Evolutionary conservation across 345 rosid genomes (phyloP), one percentile per base, ranked within the genome.

Genomic region (Iberis pinnata): DNA sequence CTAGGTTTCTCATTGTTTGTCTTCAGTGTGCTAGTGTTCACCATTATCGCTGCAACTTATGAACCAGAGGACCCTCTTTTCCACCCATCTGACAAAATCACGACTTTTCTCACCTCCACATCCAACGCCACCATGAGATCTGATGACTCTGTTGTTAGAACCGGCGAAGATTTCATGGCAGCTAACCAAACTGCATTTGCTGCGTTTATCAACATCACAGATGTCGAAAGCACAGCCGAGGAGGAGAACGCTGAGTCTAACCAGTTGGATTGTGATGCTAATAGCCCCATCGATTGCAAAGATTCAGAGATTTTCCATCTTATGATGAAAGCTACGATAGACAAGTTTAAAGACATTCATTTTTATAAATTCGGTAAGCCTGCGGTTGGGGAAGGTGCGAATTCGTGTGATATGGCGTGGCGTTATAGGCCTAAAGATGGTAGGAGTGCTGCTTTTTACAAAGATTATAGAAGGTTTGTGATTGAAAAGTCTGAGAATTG

Each of bases 391-490:
- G 67, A 75, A 43, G 88, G 69, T 33, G 83, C 55, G 27, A 78
- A 44, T 54, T 74, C 70, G 10, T 92, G 95, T 50, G 93, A 92
- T 57, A 87, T 92, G 95, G 96, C 95, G 0, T 92, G 96, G 95
- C 69, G 95, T 56, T 85, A 78, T 63, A 76, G 94, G 75, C 98
- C 96, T n/a, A 92, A 80, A 70, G 93, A 92, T 53, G 98, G 96
- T 46, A 88, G 83, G 73, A 60, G 75, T 1, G 92, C 93, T 54
- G 75, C 86, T 1, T 88, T 85, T 73, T 83, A 88, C 43, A 92
- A 92, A 68, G 98, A 92, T 54, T 92, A 92, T 43, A 69, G 96
- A 63, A 73, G 95, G 53, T 92, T 92, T 65, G 71, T 65, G 43
- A 67, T 92, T 43, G 61, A 55, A 2, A 80, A 82, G 63, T 77